Evolutionary conservation across 768 basidiomycete genomes (phyloP), one percentile per base, ranked within the genome.

Genomic region (Boletus pseudopeckii): DNA sequence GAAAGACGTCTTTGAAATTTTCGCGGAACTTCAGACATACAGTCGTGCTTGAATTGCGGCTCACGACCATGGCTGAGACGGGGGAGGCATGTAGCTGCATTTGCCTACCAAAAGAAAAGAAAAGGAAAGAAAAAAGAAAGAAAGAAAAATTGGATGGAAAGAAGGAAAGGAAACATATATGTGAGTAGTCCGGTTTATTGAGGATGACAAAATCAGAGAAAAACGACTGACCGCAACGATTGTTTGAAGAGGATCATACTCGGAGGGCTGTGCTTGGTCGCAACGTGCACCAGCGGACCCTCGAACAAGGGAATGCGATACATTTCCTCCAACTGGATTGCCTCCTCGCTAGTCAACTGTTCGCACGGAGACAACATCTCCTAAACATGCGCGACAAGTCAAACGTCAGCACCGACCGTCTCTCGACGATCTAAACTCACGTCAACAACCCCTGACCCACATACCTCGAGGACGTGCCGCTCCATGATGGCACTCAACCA

Each of bases 41-140:
- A 14, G 84, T 62, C 45, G 87, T 81, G 60, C 85, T 79, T 0
- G 84, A 78, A 22, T 80, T 80, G 14, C 85, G 81, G 11, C 83
- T 85, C 49, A 88, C 78, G 34, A 86, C 70, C 15, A 50, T 76
- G 74, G 34, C 74, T 56, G 40, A 73, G 64, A 50, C 55, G 22
- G 48, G 62, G 10, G 46, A 54, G 11, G 48, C 13, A 1, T 57
- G 24, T 1, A 50, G 53, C 18, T 59, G 69, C 66, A 64, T 57
- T 41, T 65, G 62, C 46, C 66, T 76, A 56, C 30, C 22, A 43
- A 40, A 37, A 3, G 8, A 18, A 36, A 3, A 15, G 7, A 5
- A n/a, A 28, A 7, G 3, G 6, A n/a, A n/a, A n/a, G n/a, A n/a
- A n/a, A n/a, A n/a, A n/a, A n/a, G n/a, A n/a, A n/a, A n/a, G n/a